These are phyloP conservation scores for Gracilaria vermiculophylla DNA, from an alignment of 23 red algal genomes.

Conservation along the genomic window DNA sequence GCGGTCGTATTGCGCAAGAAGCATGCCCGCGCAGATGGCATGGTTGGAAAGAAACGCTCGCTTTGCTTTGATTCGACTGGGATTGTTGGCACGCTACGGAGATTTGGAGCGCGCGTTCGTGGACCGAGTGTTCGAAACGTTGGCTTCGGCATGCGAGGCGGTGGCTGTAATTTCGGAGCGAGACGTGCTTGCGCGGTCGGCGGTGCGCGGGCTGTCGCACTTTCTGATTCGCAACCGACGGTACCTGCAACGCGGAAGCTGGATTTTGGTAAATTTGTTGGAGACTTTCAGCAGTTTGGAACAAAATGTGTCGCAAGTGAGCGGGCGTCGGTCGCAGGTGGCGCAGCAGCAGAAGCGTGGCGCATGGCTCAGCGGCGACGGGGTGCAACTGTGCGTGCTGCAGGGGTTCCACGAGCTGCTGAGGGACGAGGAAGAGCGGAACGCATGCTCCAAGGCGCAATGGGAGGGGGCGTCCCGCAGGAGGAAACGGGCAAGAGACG, in stretches of 20 bases:
- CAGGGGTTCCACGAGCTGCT: slow-evolving; percentile 58
- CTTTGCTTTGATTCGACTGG: slow-evolving; percentile 35
- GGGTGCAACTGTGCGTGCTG: slow-evolving; percentile 30
- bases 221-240: slow-evolving; percentile 42
- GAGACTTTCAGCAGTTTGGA: not conserved
- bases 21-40: not conserved
- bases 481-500: not conserved
- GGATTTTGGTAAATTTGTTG: not conserved
- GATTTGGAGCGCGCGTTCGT: slow-evolving; percentile 39
- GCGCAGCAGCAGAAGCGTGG: no score
- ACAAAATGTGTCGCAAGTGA: not conserved
- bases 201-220: slow-evolving; percentile 33
- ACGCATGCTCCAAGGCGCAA: not conserved
- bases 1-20: not conserved
- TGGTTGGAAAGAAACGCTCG: slow-evolving; percentile 44
- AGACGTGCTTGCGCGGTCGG: slow-evolving; percentile 12
- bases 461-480: not conserved
- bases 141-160: not conserved
- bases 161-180: not conserved
- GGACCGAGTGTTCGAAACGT: slow-evolving; percentile 1
- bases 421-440: slow-evolving; percentile 55
- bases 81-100: slow-evolving; percentile 50
- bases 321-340: not conserved
- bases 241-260: slow-evolving; percentile 7
- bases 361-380: no score